These are phyloP conservation scores for Phytophthora idaei DNA, from an alignment of 352 stramenopile species.

Conservation along the genomic window DNA sequence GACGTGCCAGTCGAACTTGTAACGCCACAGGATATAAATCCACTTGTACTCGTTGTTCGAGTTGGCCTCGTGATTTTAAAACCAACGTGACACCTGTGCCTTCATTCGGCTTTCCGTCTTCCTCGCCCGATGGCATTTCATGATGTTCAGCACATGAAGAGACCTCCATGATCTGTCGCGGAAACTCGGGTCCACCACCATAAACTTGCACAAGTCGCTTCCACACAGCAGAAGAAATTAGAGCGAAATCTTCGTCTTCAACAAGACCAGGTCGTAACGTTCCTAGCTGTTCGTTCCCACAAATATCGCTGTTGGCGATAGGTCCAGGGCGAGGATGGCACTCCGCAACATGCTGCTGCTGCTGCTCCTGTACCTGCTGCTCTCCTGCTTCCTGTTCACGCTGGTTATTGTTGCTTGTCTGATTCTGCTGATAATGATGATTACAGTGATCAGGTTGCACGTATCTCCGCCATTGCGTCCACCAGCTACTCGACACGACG, in stretches of 20 bases:
- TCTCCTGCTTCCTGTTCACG: constrained; percentile 29
- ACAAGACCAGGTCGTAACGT: constrained; percentile 45
- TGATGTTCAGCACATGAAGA: constrained; percentile 19
- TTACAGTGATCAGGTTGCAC: constrained; percentile 20
- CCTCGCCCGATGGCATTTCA: constrained; percentile 24
- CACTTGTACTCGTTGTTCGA: constrained; percentile 33
- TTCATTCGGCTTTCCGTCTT: constrained; percentile 8
- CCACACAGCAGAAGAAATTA: constrained; percentile 54
- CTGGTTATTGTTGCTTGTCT: constrained; percentile 4
- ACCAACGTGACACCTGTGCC: background rate
- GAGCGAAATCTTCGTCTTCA: constrained; percentile 50
- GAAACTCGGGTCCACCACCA: constrained; percentile 59
- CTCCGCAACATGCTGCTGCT: constrained; percentile 6
- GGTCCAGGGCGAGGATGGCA: constrained; percentile 43
- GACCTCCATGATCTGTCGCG: constrained; percentile 47
- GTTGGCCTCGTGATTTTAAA: constrained; percentile 8
- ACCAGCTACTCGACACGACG: constrained; percentile 61
- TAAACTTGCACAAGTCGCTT: constrained; percentile 57
- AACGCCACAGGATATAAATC: constrained; percentile 66
- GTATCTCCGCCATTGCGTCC: constrained; percentile 59
- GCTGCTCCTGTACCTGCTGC: constrained; percentile 20
- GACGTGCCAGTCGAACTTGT: constrained; percentile 59
- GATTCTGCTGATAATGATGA: background rate
- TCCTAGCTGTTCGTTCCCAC: constrained; percentile 39
- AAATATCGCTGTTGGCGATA: constrained; percentile 52